Base-by-base conservation (phyloP, 345 rosid genomes). In the Dimocarpus longan region DNA sequence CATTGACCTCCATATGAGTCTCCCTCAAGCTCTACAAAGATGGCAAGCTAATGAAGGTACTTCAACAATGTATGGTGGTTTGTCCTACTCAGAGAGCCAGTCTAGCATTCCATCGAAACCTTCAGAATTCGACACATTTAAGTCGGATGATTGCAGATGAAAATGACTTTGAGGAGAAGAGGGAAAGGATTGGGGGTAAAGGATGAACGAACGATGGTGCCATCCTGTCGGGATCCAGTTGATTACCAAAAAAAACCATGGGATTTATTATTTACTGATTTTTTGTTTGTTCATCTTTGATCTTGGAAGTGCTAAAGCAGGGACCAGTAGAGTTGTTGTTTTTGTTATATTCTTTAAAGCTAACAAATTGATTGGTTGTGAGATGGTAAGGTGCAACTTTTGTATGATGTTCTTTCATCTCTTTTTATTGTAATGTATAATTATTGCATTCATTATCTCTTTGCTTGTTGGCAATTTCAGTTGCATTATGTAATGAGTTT, bases 31-130 rank as follows among this genome's bases (percentile, higher is more conserved):
- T 50, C 69, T 97, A 77, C 88, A 84, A 71, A 91, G 94, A 86
- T 97, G 99, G 98, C 94, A 91, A 84, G 85, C 91, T 0, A 86
- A 89, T 77, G 97, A 90, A 87, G 93, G 93, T 70, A 80, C 90
- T 63, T 90, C 97, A 11, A 84, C 91, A 9, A 85, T 84, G 88
- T 90, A 71, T 43, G 87, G 87, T 28, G 80, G 68, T 43, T 71
- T 68, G 54, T 86, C 95, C 44, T 82, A 82, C 88, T 87, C 95
- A 40, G 86, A 90, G 50, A 79, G 92, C 1, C 94, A 92, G 68
- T 83, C 95, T 8, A 93, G 98, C 79, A 89, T 90, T 68, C 87
- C 92, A 10, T 77, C 91, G 0, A 90, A 89, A 81, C 85, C 96
- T 8, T 76, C 84, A 10, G 92, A 89, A 12, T 91, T 93, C n/a